Base-by-base conservation (phyloP, 805 yeast species). In the Torulaspora microellipsoides region DNA sequence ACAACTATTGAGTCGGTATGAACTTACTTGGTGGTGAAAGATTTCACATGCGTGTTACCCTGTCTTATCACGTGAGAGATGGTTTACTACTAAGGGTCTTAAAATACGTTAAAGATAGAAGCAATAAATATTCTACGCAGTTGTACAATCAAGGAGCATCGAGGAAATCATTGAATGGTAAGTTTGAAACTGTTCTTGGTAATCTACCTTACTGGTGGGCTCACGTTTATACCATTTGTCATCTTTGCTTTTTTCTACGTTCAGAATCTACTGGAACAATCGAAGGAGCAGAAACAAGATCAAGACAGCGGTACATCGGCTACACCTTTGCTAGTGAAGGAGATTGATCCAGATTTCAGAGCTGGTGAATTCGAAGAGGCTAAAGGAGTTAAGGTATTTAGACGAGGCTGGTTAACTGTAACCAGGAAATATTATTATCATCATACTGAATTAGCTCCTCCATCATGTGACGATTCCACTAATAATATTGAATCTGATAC, bases 361-460 rank as follows among this genome's bases (percentile, higher is more conserved):
- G 79, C 82, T 3, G 85, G 85, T 0, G 81, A 77, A 47, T 55
- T 83, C n/a, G 81, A 82, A 44, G 90, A 85, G 53, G 64, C 66
- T 10, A 64, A 67, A 31, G 95, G 93, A 3, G 76, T 83, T 1
- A 78, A 79, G 20, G 75, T 87, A 0, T 74, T 65, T 52, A 77
- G 74, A 58, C 68, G 78, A 9, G 96, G 95, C 8, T 86, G 95
- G 95, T 66, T 88, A 2, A 78, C 83, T 2, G 90, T 90, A n/a
- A 85, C 95, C 0, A 81, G 79, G 47, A 91, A 85, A 51, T 85
- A 82, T 59, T 72, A 83, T 65, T 68, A 73, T 45, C 69, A 75
- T 64, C 56, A 83, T n/a, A 48, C 57, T n/a, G 66, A 61, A 27
- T 32, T 60, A 14, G 13, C 36, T 13, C 42, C 44, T 14, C 41